A percentile compares a stretch with the other conserved stretches of the same genome.
Conservation (phyloP, 805 yeast genomes). For the Candida pini region DNA sequence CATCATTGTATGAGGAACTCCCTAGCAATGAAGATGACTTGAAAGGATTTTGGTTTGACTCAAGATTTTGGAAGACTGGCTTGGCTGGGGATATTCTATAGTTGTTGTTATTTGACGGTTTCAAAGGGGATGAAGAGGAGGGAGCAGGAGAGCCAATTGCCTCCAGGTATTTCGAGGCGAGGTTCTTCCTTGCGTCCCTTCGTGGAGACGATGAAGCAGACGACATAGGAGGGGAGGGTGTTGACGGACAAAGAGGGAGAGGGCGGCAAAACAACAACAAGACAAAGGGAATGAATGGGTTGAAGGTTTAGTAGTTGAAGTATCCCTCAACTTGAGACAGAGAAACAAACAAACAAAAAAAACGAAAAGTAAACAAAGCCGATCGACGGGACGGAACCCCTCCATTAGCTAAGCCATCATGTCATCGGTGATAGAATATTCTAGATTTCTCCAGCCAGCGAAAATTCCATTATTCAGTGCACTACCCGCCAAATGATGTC, state of each 20-base stretch:
- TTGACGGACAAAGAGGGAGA: background rate
- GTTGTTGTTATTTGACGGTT: conserved; percentile 10
- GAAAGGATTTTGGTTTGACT: conserved; percentile 24
- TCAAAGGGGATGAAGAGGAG: conserved; percentile 15
- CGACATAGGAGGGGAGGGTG: background rate
- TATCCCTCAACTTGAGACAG: too few species aligned
- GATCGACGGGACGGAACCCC: too few species aligned
- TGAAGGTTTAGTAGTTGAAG: too few species aligned
- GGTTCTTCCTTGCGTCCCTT: conserved; percentile 18
- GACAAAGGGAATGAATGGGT: background rate
- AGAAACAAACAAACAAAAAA: too few species aligned
- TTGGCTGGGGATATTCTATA: conserved; percentile 7
- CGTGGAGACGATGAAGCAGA: conserved; percentile 15
- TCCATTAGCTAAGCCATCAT: too few species aligned
- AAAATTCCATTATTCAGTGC: too few species aligned
- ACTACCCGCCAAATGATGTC: background rate
- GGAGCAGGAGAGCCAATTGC: conserved; percentile 24
- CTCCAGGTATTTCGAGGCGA: conserved; percentile 27
- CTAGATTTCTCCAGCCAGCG: too few species aligned
- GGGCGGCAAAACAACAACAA: background rate
- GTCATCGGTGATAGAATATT: too few species aligned
- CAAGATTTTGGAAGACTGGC: conserved; percentile 11
- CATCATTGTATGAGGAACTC: conserved; percentile 2
- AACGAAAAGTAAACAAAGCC: background rate
- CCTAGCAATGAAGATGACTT: conserved; percentile 7